phyloP scores from a whole-genome alignment of 2,329 filamentous ascomycete genomes.

The Hypomyces perniciosus region DNA sequence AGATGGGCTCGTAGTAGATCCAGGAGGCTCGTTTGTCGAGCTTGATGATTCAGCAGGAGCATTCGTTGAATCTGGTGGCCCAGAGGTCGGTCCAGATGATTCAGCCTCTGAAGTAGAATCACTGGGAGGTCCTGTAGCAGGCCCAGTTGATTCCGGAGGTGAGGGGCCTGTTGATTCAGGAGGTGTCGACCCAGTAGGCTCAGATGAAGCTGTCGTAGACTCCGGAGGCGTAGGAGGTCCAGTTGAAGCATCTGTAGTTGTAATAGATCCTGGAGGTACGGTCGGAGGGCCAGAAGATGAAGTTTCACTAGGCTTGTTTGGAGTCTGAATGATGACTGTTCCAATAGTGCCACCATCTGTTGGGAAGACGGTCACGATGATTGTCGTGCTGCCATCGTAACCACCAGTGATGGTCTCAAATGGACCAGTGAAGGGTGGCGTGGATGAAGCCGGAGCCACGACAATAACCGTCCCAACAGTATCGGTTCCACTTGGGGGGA shows the following conservation, averaged over 20 bases:
- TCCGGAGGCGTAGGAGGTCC: not conserved
- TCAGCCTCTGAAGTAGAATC: too few species aligned
- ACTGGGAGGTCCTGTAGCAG: not conserved
- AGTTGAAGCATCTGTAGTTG: not conserved
- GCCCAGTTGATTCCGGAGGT: not conserved
- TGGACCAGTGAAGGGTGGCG: too few species aligned
- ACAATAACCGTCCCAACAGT: conserved; percentile 4
- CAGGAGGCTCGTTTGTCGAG: too few species aligned
- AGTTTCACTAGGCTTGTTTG: not conserved
- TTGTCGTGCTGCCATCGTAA: too few species aligned
- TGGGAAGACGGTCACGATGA: too few species aligned
- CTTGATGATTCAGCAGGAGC: too few species aligned
- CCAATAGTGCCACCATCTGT: too few species aligned
- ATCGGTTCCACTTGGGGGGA: not conserved
- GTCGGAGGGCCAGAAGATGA: not conserved
- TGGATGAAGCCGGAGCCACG: not conserved
- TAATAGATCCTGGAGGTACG: not conserved
- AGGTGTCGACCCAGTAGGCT: not conserved
- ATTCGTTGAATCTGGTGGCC: too few species aligned
- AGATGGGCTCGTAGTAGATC: not conserved
- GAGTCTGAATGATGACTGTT: too few species aligned
- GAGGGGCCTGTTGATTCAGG: not conserved
- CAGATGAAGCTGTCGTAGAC: not conserved
- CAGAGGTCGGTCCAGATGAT: too few species aligned
- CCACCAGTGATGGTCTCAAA: too few species aligned